Evolutionary conservation across 2,329 filamentous ascomycete genomes (phyloP).

Genomic region (Sarocladium oryzae): DNA sequence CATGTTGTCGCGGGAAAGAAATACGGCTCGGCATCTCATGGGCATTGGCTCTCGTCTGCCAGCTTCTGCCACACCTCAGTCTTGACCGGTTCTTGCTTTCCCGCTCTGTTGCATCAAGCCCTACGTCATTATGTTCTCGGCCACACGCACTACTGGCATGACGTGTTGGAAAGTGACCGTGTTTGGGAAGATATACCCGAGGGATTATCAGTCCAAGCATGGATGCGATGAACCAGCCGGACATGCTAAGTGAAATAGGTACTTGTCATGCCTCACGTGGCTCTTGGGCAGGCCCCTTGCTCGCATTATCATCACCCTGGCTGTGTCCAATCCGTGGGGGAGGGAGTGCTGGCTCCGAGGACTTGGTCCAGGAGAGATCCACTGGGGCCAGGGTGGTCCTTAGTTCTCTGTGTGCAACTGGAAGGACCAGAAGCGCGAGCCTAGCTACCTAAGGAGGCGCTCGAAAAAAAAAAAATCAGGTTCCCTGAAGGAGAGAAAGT

Average conservation of each 20-base stretch:
- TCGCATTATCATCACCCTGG: constrained; percentile 1
- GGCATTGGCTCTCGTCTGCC: too few relatives aligned
- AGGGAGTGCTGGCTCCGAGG: constrained; percentile 1
- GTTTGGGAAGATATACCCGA: too few relatives aligned
- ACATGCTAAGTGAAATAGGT: background rate
- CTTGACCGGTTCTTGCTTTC: too few relatives aligned
- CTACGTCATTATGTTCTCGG: too few relatives aligned
- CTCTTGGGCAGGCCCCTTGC: background rate
- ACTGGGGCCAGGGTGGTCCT: background rate
- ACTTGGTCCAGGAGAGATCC: constrained; percentile 2
- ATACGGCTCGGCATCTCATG: too few relatives aligned
- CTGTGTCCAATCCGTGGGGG: background rate
- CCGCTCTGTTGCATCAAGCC: too few relatives aligned
- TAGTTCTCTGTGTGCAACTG: background rate
- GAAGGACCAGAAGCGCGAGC: background rate
- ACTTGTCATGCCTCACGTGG: background rate
- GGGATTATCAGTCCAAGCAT: too few relatives aligned
- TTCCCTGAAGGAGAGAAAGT: background rate
- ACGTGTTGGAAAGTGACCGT: too few relatives aligned
- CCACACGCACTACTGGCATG: too few relatives aligned
- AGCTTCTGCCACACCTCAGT: too few relatives aligned
- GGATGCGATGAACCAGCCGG: background rate
- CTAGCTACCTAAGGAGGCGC: background rate
- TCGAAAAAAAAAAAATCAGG: background rate
- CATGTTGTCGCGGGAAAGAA: too few relatives aligned